These are phyloP conservation scores for Naegleria gruberi DNA, from an alignment of 208 protist genomes.

Conservation along the genomic window DNA sequence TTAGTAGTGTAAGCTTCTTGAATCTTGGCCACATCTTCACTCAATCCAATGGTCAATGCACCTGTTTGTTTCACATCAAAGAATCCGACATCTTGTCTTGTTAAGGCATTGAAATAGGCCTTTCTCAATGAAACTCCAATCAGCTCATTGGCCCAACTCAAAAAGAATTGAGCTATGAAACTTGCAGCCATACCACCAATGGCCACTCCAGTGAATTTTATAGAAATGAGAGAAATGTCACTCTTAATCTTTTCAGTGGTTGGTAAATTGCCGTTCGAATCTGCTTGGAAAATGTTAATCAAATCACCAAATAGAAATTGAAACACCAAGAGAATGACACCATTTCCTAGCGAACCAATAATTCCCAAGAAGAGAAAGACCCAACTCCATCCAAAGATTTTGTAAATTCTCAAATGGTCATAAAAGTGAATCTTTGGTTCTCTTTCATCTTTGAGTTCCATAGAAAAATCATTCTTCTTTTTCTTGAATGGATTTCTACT, in stretches of 20 bases:
- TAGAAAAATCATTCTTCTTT: no score
- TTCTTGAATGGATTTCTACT: no score
- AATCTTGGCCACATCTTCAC: neutral
- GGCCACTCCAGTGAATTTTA: neutral
- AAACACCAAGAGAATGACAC: neutral
- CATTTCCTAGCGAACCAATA: neutral
- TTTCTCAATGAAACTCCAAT: neutral
- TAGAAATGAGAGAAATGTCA: neutral
- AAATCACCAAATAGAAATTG: neutral
- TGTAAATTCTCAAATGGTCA: neutral
- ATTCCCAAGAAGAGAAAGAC: neutral
- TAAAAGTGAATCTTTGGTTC: neutral
- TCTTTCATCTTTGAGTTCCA: neutral
- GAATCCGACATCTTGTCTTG: neutral
- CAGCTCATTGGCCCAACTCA: neutral
- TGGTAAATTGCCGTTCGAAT: neutral
- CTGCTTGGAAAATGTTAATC: neutral
- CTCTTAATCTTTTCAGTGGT: neutral
- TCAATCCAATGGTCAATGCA: neutral
- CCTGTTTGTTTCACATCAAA: neutral
- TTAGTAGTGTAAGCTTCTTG: neutral
- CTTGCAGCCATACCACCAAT: neutral
- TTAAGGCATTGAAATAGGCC: neutral
- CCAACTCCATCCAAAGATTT: neutral
- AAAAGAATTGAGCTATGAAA: neutral